phyloP scores from a whole-genome alignment of 1,284 basidiomycete genomes.

The Pisolithus thermaeus region DNA sequence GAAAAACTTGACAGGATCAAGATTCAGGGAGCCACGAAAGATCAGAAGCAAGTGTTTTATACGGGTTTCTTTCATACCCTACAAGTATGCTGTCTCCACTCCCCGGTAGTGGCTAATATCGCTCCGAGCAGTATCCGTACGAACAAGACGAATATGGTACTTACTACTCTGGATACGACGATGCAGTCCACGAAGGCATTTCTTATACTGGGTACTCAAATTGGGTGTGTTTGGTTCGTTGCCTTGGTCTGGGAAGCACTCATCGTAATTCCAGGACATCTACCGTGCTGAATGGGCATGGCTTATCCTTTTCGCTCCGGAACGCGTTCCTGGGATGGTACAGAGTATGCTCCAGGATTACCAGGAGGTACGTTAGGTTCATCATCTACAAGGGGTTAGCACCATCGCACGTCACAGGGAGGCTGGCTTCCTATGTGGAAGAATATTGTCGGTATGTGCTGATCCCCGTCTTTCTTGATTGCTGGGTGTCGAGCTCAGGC shows the following conservation, averaged over 20 bases:
- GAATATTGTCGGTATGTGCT: constrained; percentile 62
- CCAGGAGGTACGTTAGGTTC: constrained; percentile 39
- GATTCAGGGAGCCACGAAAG: constrained; percentile 50
- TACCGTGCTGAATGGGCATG: constrained; percentile 78
- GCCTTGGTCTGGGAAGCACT: background rate
- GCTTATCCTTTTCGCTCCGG: constrained; percentile 72
- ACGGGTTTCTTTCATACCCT: constrained; percentile 66
- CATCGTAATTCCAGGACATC: constrained; percentile 47
- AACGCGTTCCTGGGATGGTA: constrained; percentile 71
- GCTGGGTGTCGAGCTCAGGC: background rate
- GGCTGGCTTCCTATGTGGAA: constrained; percentile 92
- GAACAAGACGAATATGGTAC: constrained; percentile 64
- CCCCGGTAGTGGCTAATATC: background rate
- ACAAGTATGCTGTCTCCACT: constrained; percentile 37
- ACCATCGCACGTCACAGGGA: constrained; percentile 36
- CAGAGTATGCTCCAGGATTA: constrained; percentile 80
- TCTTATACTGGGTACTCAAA: constrained; percentile 83
- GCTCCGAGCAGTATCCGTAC: constrained; percentile 61
- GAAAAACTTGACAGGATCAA: constrained; percentile 67
- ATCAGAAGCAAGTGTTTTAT: constrained; percentile 55
- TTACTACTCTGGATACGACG: constrained; percentile 78
- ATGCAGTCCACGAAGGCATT: constrained; percentile 51
- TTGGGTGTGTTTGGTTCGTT: constrained; percentile 46
- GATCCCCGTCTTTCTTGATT: background rate
- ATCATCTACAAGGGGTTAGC: too few species aligned